Conservation (phyloP, 2,329 filamentous ascomycete genomes). For the Ophiostoma novo-ulmi region DNA sequence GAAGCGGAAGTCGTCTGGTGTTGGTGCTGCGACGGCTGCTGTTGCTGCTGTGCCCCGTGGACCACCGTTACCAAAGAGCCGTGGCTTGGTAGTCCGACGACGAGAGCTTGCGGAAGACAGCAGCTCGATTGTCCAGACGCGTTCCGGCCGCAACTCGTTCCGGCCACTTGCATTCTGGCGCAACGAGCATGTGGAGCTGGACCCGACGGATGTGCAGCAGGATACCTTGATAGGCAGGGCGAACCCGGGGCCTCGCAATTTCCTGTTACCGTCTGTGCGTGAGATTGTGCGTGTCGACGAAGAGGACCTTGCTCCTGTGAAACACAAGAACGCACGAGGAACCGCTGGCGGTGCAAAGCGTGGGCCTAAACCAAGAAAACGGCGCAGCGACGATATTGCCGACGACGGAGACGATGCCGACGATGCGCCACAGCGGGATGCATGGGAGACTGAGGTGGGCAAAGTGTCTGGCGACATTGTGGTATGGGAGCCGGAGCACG, state of each 20-base stretch:
- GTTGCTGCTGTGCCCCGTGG: conserved; percentile 46
- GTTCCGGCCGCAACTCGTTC: conserved; percentile 73
- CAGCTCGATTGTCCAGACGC: conserved; percentile 52
- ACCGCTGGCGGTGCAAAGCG: conserved; percentile 30
- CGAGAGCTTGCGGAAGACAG: conserved; percentile 39
- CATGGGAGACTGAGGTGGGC: conserved; percentile 67
- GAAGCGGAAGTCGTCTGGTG: conserved; percentile 40
- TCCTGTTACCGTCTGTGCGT: conserved; percentile 65
- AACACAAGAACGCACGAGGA: conserved; percentile 25
- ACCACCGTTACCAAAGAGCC: conserved; percentile 51
- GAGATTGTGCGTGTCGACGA: conserved; percentile 73
- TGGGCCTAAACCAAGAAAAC: conserved; percentile 17
- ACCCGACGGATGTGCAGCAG: conserved; percentile 50
- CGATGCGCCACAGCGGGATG: conserved; percentile 50
- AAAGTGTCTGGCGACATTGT: conserved; percentile 59
- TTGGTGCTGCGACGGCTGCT: conserved; percentile 44
- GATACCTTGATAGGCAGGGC: conserved; percentile 37
- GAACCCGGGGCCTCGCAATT: conserved; percentile 38
- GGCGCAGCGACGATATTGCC: not conserved
- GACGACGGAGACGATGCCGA: conserved; percentile 38
- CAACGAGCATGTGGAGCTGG: conserved; percentile 71
- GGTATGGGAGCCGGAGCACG: conserved; percentile 57
- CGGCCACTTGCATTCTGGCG: conserved; percentile 81
- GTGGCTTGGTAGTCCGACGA: conserved; percentile 50
- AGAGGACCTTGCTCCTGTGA: conserved; percentile 40